Conservation (phyloP, 73 alveolate genomes). For the Paramecium sonneborni region DNA sequence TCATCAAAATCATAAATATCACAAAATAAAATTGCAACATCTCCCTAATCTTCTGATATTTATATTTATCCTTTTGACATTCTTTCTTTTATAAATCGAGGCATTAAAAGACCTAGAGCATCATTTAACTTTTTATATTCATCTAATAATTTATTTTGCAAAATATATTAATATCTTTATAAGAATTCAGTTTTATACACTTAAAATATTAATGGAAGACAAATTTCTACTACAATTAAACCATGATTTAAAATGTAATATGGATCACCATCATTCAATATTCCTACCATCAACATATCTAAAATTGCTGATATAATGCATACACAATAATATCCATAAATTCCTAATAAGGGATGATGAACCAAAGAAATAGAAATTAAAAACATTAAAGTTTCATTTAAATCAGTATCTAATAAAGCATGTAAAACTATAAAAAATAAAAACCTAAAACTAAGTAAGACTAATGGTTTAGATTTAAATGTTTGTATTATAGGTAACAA, state of each 20-base stretch:
- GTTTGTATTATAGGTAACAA: neutral
- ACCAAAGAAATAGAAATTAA: neutral
- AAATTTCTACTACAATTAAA: neutral
- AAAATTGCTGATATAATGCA: neutral
- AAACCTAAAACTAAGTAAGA: neutral
- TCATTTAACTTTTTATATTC: constrained; percentile 24
- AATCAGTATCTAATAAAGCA: neutral
- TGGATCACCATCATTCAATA: neutral
- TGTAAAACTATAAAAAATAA: neutral
- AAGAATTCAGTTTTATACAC: constrained; percentile 33
- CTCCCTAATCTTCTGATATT: constrained; percentile 78
- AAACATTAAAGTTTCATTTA: neutral
- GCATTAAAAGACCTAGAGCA: constrained; percentile 24
- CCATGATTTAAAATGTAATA: neutral
- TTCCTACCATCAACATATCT: neutral
- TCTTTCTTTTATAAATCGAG: constrained; percentile 1
- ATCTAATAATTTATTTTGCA: neutral
- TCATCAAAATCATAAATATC: constrained; percentile 86
- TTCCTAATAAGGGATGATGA: neutral
- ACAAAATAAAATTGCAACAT: constrained; percentile 79
- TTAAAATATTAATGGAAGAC: neutral
- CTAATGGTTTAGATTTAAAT: neutral
- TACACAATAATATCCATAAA: neutral
- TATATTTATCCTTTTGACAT: constrained; percentile 56
- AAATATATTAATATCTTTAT: constrained; percentile 4